Evolutionary conservation across 176 grass and related monocot genomes (phyloP), one percentile per base, ranked within the genome.

Genomic region (Themeda triandra): DNA sequence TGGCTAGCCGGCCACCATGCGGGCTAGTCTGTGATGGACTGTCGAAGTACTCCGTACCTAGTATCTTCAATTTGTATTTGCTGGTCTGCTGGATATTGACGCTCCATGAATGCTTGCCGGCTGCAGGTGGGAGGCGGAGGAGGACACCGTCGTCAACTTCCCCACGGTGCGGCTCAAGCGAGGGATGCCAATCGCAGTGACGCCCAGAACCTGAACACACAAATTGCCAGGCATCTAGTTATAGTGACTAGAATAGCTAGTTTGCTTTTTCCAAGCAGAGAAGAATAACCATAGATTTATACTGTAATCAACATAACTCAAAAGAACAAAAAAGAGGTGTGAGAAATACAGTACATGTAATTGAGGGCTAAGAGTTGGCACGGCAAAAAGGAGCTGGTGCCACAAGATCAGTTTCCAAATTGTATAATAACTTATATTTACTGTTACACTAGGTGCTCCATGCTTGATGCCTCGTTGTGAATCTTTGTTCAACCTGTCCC

Each of bases 161-260:
- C 87, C 90, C 6, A 92, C 90, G 0, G 87, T 92, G 83, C 66
- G 83, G 63, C 87, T 89, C 80, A 86, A 86, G 53, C 71, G 70
- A 62, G 80, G 87, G 35, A 80, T 92, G 86, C 86, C 90, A 29
- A 80, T 92, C 21, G 62, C 41, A 21, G 81, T 56, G 4, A 83
- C 39, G 23, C 71, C 73, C 27, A 76, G 54, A 44, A 48, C 79
- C 14, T 76, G 78, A 80, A 4, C 14, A 4, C 14, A 2, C 48
- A 56, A 39, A 8, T 39, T 39, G 36, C 36, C 36, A 39, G 36
- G 36, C 36, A 39, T 46, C 44, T 46, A 3, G 4, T 46, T 46
- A 0, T 14, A 46, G 13, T 46, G 44, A 46, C 44, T 15, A 46
- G 44, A 13, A 25, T 21, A 42, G 25, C 63, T 63, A 3, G 3